phyloP scores from a whole-genome alignment of 495 filamentous ascomycete species.

The Wilcoxina mikolae region DNA sequence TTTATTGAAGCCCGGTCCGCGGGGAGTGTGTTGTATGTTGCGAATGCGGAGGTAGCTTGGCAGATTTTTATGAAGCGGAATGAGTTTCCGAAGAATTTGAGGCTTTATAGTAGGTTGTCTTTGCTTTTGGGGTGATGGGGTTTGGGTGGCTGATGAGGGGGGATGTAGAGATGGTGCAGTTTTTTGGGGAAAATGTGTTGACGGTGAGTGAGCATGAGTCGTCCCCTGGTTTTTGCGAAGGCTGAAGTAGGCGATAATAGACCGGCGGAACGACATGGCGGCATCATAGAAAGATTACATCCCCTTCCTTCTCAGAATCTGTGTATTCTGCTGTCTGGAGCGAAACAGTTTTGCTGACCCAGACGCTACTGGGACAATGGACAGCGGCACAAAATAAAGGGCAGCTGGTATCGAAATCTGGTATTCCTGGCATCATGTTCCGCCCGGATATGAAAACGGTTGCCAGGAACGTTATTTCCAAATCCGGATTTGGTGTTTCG shows the following conservation, averaged over 20 bases:
- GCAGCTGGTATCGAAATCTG: too few relatives aligned
- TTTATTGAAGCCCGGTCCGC: slow-evolving; percentile 4
- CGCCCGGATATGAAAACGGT: slow-evolving; percentile 1
- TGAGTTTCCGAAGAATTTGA: not conserved
- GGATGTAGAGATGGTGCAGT: not conserved
- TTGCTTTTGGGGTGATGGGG: too few relatives aligned
- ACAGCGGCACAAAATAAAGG: too few relatives aligned
- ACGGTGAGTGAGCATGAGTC: not conserved
- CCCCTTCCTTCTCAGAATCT: slow-evolving; percentile 37
- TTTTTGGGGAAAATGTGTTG: not conserved
- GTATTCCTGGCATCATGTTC: too few relatives aligned
- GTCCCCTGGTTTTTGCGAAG: not conserved
- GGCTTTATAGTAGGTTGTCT: not conserved
- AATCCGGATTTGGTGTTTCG: slow-evolving; percentile 13
- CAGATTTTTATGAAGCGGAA: not conserved
- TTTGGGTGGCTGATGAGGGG: not conserved
- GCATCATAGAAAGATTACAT: slow-evolving; percentile 38
- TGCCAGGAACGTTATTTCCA: slow-evolving; percentile 13
- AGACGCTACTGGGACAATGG: too few relatives aligned
- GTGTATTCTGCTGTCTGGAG: slow-evolving; percentile 15
- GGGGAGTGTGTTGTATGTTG: not conserved
- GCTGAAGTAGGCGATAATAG: slow-evolving; percentile 1
- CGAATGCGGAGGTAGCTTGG: not conserved
- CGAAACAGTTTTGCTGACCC: slow-evolving; percentile 5
- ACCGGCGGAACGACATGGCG: slow-evolving; percentile 38